Percentiles rank a stretch among this genome's conserved stretches.
phyloP scores from a whole-genome alignment of 176 grass and related monocot genomes.

The Carex littledalei region DNA sequence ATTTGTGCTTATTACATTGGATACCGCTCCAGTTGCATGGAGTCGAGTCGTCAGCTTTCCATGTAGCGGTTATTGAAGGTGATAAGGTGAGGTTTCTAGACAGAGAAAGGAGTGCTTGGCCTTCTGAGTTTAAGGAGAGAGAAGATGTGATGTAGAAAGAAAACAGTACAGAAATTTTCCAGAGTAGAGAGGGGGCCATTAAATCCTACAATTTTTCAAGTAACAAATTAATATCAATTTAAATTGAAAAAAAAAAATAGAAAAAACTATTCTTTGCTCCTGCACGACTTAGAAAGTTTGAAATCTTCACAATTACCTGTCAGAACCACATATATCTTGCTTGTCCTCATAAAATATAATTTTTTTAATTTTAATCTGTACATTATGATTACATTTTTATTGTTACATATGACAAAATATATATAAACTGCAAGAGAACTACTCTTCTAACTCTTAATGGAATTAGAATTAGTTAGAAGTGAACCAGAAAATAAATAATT shows the following conservation, averaged over 20 bases:
- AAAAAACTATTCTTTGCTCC: background rate
- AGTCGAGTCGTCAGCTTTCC: conserved; percentile 42
- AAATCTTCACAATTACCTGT: background rate
- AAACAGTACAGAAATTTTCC: conserved; percentile 23
- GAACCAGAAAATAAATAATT: background rate
- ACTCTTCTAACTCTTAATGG: background rate
- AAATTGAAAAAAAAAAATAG: background rate
- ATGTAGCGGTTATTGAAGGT: conserved; percentile 25
- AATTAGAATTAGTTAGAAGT: background rate
- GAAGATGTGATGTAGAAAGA: conserved; percentile 22
- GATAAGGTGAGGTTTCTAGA: conserved; percentile 42
- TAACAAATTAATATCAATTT: background rate
- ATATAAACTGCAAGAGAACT: background rate
- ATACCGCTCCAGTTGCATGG: conserved; percentile 57
- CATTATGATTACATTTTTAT: background rate
- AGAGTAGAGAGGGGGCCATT: conserved; percentile 30
- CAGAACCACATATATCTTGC: background rate
- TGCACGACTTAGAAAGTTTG: background rate
- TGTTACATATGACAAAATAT: background rate
- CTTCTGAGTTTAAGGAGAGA: conserved; percentile 49
- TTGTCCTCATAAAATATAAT: background rate
- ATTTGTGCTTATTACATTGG: conserved; percentile 25
- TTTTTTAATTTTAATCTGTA: background rate
- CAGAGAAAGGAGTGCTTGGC: conserved; percentile 42
- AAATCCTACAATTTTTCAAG: conserved; percentile 13